Conservation (phyloP, 306 rosid species). For the Biancaea sappan region DNA sequence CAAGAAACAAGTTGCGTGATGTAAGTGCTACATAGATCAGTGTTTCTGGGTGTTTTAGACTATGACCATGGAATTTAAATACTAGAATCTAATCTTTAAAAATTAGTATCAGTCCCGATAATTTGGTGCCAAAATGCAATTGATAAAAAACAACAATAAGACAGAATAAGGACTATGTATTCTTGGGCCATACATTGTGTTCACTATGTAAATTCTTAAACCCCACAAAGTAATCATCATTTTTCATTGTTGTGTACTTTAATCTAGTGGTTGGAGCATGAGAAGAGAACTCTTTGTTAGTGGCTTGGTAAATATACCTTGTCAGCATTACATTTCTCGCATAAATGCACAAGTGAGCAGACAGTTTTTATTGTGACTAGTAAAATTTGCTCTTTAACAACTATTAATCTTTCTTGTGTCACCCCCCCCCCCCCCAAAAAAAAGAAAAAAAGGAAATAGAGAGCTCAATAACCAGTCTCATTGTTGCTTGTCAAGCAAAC, state of each 20-base stretch:
- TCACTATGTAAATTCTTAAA: not conserved
- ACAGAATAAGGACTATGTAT: not conserved
- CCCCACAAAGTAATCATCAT: not conserved
- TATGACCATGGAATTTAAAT: not conserved
- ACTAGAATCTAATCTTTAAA: not conserved
- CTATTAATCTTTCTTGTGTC: not conserved
- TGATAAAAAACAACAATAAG: not conserved
- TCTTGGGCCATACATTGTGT: not conserved
- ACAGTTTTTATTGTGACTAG: not conserved
- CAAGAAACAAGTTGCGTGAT: conserved; percentile 87
- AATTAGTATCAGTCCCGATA: not conserved
- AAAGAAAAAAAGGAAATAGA: no score
- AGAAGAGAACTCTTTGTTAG: not conserved
- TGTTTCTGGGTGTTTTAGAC: conserved; percentile 3
- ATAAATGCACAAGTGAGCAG: not conserved
- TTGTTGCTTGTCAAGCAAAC: not conserved
- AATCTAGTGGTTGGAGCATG: not conserved
- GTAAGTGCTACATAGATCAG: conserved; percentile 51
- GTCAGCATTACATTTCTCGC: not conserved
- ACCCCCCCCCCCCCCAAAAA: no score
- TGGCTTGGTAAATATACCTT: not conserved
- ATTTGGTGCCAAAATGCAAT: conserved; percentile 7
- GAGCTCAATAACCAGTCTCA: not conserved
- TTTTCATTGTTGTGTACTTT: not conserved
- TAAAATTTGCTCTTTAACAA: no score